phyloP scores from a whole-genome alignment of 2,329 filamentous ascomycete genomes.

The Xylaria sp. region DNA sequence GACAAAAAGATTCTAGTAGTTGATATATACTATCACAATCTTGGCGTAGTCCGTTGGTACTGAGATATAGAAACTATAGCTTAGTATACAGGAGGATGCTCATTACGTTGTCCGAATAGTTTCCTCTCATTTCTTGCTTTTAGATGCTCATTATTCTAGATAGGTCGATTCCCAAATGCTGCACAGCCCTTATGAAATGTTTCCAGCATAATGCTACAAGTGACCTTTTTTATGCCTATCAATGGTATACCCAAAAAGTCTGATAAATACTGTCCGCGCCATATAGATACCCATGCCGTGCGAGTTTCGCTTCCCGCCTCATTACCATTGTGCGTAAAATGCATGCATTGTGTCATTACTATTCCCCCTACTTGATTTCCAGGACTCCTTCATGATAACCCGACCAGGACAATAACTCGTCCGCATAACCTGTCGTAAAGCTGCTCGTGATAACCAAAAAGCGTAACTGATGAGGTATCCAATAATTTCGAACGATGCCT shows the following conservation, averaged over 20 bases:
- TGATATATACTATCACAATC: too few species aligned
- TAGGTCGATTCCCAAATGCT: too few species aligned
- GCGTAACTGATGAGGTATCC: neutral
- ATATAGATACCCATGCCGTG: slow-evolving; percentile 4
- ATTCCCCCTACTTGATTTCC: neutral
- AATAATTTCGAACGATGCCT: neutral
- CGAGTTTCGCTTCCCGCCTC: neutral
- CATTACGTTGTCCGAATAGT: too few species aligned
- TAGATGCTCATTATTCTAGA: too few species aligned
- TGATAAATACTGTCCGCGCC: neutral
- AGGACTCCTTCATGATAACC: neutral
- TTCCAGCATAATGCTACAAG: too few species aligned
- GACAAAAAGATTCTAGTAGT: too few species aligned
- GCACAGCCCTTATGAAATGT: too few species aligned
- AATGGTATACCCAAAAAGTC: slow-evolving; percentile 7
- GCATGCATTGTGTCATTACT: neutral
- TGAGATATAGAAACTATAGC: too few species aligned
- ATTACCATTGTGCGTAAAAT: neutral
- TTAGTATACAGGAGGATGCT: too few species aligned
- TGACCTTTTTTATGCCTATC: neutral
- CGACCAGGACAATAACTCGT: neutral
- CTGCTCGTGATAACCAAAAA: neutral
- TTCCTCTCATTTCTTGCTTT: too few species aligned
- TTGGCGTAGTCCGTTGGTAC: too few species aligned
- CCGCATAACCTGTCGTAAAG: neutral